Conservation (phyloP, 331 rosid genomes). For the Erythrophleum ivorense region DNA sequence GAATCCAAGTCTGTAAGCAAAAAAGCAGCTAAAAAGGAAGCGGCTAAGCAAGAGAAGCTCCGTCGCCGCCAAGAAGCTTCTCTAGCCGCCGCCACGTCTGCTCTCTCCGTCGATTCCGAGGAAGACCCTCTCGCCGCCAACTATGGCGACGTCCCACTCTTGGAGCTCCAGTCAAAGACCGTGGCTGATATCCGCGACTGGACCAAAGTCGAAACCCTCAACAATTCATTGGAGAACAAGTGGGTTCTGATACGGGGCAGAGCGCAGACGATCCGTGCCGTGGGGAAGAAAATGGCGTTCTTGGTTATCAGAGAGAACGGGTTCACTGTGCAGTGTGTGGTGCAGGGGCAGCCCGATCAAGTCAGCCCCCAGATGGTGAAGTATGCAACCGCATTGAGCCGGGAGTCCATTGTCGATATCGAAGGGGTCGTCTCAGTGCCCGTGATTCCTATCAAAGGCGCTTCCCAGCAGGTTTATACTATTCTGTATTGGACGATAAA, state of each 20-base stretch:
- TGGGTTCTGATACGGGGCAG: slow-evolving; percentile 70
- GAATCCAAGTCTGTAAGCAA: slow-evolving; percentile 58
- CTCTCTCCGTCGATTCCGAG: slow-evolving; percentile 57
- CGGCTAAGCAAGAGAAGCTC: slow-evolving; percentile 72
- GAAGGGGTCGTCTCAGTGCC: slow-evolving; percentile 82
- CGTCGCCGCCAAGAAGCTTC: slow-evolving; percentile 67
- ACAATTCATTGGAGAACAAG: slow-evolving; percentile 43
- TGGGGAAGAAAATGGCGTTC: slow-evolving; percentile 90
- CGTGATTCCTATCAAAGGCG: slow-evolving; percentile 64
- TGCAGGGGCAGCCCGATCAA: slow-evolving; percentile 62
- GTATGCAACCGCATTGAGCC: slow-evolving; percentile 67
- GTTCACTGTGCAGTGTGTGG: slow-evolving; percentile 82
- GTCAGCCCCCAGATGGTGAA: slow-evolving; percentile 93
- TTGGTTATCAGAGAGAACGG: slow-evolving; percentile 75
- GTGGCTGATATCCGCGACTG: slow-evolving; percentile 47
- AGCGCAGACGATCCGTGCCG: slow-evolving; percentile 83
- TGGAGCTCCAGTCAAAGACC: slow-evolving; percentile 68
- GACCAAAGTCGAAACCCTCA: slow-evolving; percentile 61
- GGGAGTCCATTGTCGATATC: slow-evolving; percentile 83
- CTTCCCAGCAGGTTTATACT: slow-evolving; percentile 67
- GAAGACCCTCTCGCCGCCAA: slow-evolving; percentile 67
- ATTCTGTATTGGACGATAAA: not conserved
- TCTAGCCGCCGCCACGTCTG: slow-evolving; percentile 44
- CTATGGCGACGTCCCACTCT: slow-evolving; percentile 75
- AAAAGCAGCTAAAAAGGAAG: slow-evolving; percentile 84